Percentiles rank a stretch among this genome's conserved stretches.
Evolutionary conservation across 331 rosid species (phyloP).

Genomic region (Malus hybrid): DNA sequence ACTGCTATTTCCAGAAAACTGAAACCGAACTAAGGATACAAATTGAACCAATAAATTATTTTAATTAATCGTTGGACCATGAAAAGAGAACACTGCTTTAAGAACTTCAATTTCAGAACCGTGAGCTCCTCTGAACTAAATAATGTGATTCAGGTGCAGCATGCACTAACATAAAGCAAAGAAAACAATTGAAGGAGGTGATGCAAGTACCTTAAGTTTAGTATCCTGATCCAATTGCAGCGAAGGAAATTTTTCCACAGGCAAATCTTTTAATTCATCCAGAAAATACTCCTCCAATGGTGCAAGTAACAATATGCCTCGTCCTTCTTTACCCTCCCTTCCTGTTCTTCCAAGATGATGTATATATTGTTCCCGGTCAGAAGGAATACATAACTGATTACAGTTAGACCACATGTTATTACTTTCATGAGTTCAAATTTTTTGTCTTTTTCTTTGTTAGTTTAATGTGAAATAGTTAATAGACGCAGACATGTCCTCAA

Average conservation of each 20-base stretch:
- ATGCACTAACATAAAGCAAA: background rate
- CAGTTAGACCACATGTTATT: background rate
- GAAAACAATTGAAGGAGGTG: background rate
- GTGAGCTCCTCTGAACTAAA: background rate
- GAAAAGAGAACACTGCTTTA: background rate
- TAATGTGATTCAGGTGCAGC: background rate
- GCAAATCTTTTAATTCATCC: slow-evolving; percentile 67
- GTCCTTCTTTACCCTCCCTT: slow-evolving; percentile 83
- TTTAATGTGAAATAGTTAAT: background rate
- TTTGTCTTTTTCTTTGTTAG: background rate
- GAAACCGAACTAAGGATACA: background rate
- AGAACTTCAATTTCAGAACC: background rate
- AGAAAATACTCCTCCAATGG: slow-evolving; percentile 94
- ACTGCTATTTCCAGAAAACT: background rate
- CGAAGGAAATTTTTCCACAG: slow-evolving; percentile 51
- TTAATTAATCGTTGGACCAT: background rate
- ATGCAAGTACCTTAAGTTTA: slow-evolving; percentile 52
- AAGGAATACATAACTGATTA: slow-evolving; percentile 76
- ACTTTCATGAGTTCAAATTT: background rate
- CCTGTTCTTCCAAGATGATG: slow-evolving; percentile 97
- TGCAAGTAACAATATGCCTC: slow-evolving; percentile 70
- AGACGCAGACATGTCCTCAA: background rate
- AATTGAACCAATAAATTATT: background rate
- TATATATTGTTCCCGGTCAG: slow-evolving; percentile 80
- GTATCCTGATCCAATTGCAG: slow-evolving; percentile 45